These are phyloP conservation scores for Sapria himalayana DNA, from an alignment of 345 rosid species.

Conservation along the genomic window DNA sequence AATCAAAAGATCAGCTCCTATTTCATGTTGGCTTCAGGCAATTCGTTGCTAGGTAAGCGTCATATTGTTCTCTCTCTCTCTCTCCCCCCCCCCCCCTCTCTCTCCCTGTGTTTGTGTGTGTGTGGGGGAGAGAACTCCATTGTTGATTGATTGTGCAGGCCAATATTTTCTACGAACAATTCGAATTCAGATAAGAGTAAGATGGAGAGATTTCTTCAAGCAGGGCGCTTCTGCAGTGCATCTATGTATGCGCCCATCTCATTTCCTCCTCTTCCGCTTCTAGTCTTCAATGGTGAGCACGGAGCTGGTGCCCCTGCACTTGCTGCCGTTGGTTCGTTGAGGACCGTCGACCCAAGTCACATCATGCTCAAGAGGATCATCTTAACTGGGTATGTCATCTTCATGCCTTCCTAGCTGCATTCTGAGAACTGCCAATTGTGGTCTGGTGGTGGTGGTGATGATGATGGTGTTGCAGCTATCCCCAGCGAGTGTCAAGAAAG, in stretches of 20 bases:
- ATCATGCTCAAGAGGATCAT: slow-evolving; percentile 69
- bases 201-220: slow-evolving; percentile 92
- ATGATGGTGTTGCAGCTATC: slow-evolving; percentile 41
- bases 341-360: slow-evolving; percentile 60
- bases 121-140: slow-evolving; percentile 5
- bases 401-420: background rate
- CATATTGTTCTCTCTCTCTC: too few species aligned
- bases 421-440: too few species aligned
- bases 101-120: background rate
- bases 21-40: slow-evolving; percentile 95
- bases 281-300: slow-evolving; percentile 39
- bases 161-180: slow-evolving; percentile 62
- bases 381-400: slow-evolving; percentile 56
- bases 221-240: slow-evolving; percentile 59
- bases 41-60: slow-evolving; percentile 54
- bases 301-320: slow-evolving; percentile 28
- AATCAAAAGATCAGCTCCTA: slow-evolving; percentile 72
- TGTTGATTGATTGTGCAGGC: slow-evolving; percentile 29
- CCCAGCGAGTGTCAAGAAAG: slow-evolving; percentile 70
- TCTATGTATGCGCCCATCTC: slow-evolving; percentile 76
- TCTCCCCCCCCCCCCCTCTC: slow-evolving; percentile 4
- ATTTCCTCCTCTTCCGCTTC: slow-evolving; percentile 67
- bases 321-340: slow-evolving; percentile 86
- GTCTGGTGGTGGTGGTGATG: slow-evolving; percentile 1
- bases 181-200: slow-evolving; percentile 72